Base-by-base conservation (phyloP, 768 basidiomycete species). In the Phylloporus sp. region DNA sequence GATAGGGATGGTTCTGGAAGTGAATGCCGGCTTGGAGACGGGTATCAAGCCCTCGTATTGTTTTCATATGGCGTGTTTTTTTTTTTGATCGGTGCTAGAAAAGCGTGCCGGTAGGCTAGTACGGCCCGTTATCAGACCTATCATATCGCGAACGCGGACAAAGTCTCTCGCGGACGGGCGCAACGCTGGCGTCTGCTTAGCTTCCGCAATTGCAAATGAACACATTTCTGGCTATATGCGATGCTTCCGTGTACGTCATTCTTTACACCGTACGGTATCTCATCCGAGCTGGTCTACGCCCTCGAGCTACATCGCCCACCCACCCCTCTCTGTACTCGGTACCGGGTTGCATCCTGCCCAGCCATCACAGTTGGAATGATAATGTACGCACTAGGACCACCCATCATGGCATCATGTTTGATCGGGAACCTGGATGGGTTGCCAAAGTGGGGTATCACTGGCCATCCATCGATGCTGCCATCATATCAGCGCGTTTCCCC, bases 21-120 rank as follows among this genome's bases (percentile, higher is more conserved):
- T 66, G 57, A 58, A 79, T 77, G 0, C 79, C 80, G 18, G 81
- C 10, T 22, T 81, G 78, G 70, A 82, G 51, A 77, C 76, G 53
- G 80, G 80, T 40, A 59, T 80, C 49, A 82, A 81, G 45, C 74
- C 80, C 11, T 78, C 76, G 43, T 81, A 76, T 71, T 78, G 80
- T 62, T 83, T 39, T 36, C 24, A 26, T 16, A 16, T 6, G 1
- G 20, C 20, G 20, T 24, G 13, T 24, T 4, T n/a, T 41, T 41
- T n/a, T 41, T 26, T 24, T 18, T 43, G 24, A 27, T 43, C 27
- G 40, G 26, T 26, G 40, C 40, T 42, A 24, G 9, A 6, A 11
- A 10, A 8, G 16, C 10, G 6, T 23, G 20, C 13, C 23, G 24
- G 23, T n/a, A 15, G 23, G 24, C 40, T 26, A 16, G n/a, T 15